phyloP scores from a whole-genome alignment of 495 filamentous ascomycete species.

The Cladorrhinum samala region DNA sequence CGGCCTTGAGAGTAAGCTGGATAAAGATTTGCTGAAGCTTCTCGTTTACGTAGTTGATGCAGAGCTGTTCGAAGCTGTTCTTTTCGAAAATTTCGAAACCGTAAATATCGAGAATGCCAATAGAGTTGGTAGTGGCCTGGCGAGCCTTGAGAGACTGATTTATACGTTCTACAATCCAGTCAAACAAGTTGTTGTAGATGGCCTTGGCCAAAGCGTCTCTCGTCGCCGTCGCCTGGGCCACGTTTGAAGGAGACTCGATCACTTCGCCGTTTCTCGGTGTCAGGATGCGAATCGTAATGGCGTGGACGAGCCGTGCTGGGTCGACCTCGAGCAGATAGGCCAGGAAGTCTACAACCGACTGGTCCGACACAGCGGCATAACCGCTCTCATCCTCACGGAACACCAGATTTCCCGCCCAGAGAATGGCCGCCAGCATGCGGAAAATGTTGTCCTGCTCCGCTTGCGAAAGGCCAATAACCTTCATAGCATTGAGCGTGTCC shows the following conservation, averaged over 20 bases:
- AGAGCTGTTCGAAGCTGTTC: slow-evolving; percentile 98
- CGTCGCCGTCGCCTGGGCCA: slow-evolving; percentile 83
- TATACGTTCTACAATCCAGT: slow-evolving; percentile 95
- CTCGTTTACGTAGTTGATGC: slow-evolving; percentile 99
- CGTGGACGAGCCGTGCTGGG: slow-evolving; percentile 71
- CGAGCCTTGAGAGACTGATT: slow-evolving; percentile 83
- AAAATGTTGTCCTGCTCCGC: slow-evolving; percentile 94
- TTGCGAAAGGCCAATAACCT: slow-evolving; percentile 81
- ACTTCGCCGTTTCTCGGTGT: slow-evolving; percentile 81
- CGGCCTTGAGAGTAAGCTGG: slow-evolving; percentile 90
- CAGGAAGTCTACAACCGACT: slow-evolving; percentile 87
- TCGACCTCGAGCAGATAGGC: slow-evolving; percentile 92
- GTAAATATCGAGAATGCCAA: slow-evolving; percentile 99
- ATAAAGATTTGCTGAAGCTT: slow-evolving; percentile 99
- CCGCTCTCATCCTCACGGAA: slow-evolving; percentile 83
- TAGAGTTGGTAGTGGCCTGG: slow-evolving; percentile 67
- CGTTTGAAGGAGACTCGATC: slow-evolving; percentile 90
- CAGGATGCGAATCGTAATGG: slow-evolving; percentile 80
- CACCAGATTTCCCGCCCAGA: slow-evolving; percentile 92
- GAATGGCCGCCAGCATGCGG: slow-evolving; percentile 84
- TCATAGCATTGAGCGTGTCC: slow-evolving; percentile 93
- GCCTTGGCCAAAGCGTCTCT: slow-evolving; percentile 90
- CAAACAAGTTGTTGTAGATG: slow-evolving; percentile 96
- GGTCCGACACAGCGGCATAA: slow-evolving; percentile 79
- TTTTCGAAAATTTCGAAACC: slow-evolving; percentile 99